Percentiles rank a stretch among this genome's conserved stretches.
These are phyloP conservation scores for Aspergillus bridgeri DNA, from an alignment of 495 filamentous ascomycete genomes.

Conservation along the genomic window DNA sequence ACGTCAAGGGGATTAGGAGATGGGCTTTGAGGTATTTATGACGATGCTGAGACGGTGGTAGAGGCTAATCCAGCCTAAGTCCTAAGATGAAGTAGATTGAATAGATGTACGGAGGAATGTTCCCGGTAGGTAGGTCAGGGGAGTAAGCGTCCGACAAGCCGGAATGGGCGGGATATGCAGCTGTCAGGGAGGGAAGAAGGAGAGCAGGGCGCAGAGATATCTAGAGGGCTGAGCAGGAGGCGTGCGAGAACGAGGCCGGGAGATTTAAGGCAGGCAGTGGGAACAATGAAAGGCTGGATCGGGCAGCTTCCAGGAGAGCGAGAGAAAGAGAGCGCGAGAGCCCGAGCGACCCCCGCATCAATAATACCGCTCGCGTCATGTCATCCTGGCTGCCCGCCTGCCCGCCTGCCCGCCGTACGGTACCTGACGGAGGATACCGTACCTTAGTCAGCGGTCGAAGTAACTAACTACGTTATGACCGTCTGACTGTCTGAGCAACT, in stretches of 20 bases:
- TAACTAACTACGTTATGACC: no score
- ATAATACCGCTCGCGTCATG: no score
- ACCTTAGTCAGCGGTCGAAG: no score
- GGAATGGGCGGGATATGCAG: not conserved
- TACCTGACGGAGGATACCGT: no score
- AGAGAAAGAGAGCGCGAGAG: no score
- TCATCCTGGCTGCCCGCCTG: no score
- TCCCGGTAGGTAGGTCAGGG: not conserved
- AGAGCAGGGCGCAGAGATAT: not conserved
- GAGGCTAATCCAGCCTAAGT: not conserved
- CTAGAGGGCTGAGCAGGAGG: not conserved
- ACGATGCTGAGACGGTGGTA: not conserved
- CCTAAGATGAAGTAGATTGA: not conserved
- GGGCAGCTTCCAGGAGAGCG: no score
- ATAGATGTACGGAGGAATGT: not conserved
- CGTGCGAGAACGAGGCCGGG: not conserved
- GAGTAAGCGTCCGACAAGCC: not conserved
- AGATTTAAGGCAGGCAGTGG: not conserved
- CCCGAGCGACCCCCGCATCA: no score
- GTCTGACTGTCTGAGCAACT: no score
- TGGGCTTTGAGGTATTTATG: not conserved
- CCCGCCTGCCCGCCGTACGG: no score
- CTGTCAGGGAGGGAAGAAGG: not conserved
- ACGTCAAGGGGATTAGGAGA: not conserved
- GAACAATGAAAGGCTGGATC: no score